phyloP scores from a whole-genome alignment of 352 stramenopile genomes.

The Globisporangium middletonii region DNA sequence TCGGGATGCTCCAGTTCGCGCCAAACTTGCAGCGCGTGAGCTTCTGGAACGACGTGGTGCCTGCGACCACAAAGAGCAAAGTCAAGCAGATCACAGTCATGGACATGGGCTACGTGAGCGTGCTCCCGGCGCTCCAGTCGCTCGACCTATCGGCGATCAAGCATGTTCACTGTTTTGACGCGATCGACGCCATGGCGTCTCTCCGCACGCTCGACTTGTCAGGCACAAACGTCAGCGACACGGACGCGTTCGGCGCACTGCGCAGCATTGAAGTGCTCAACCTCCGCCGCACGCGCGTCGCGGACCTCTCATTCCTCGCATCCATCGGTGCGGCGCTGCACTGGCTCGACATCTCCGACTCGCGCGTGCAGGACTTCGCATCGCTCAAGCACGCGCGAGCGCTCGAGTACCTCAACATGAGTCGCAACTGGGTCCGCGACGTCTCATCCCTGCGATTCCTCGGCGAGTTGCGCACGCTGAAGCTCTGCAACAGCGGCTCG shows the following conservation, averaged over 20 bases:
- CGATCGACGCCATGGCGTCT: slow-evolving; percentile 7
- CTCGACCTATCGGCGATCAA: slow-evolving; percentile 15
- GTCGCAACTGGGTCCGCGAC: slow-evolving; percentile 38
- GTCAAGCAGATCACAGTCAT: slow-evolving; percentile 25
- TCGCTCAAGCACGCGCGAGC: slow-evolving; percentile 14
- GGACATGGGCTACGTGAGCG: slow-evolving; percentile 27
- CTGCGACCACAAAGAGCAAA: slow-evolving; percentile 1
- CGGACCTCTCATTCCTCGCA: slow-evolving; percentile 21
- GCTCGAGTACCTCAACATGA: slow-evolving; percentile 36
- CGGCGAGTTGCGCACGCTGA: slow-evolving; percentile 24
- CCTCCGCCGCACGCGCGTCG: slow-evolving; percentile 28
- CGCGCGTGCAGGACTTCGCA: slow-evolving; percentile 30
- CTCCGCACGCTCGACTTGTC: slow-evolving; percentile 25
- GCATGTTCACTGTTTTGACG: slow-evolving; percentile 10
- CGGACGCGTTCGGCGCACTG: slow-evolving; percentile 14
- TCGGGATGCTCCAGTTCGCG: slow-evolving; percentile 30
- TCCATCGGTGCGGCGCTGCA: slow-evolving; percentile 17
- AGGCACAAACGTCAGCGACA: slow-evolving; percentile 21
- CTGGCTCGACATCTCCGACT: slow-evolving; percentile 38
- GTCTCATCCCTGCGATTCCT: slow-evolving; percentile 23
- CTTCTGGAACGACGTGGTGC: slow-evolving; percentile 24
- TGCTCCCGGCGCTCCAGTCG: slow-evolving; percentile 22
- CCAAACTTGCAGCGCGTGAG: slow-evolving; percentile 22
- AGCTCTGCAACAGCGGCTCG: slow-evolving; percentile 25
- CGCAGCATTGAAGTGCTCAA: slow-evolving; percentile 9